These are phyloP conservation scores for Mycena epipterygia DNA, from an alignment of 768 basidiomycete species.

Conservation along the genomic window DNA sequence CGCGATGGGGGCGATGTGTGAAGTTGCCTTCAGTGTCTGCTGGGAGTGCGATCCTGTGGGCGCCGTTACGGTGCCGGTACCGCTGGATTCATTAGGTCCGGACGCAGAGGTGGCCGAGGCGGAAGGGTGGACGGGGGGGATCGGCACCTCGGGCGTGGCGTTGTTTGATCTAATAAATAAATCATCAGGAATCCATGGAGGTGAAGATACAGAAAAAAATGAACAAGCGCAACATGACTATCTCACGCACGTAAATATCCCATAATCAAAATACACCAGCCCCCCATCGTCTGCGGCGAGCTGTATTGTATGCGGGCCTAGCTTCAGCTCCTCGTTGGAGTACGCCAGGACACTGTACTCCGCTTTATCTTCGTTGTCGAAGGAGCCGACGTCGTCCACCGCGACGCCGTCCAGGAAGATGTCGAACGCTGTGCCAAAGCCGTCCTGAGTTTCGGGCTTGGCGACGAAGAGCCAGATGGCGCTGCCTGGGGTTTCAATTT, in stretches of 20 bases:
- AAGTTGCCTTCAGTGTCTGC: background rate
- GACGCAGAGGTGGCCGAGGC: conserved; percentile 4
- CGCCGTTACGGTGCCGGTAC: too few relatives aligned
- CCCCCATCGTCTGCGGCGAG: background rate
- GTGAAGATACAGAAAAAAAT: too few relatives aligned
- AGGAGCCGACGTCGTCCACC: background rate
- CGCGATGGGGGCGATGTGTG: background rate
- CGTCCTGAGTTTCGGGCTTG: conserved; percentile 13
- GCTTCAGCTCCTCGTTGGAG: background rate
- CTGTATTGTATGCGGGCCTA: conserved; percentile 1
- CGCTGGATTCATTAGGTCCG: too few relatives aligned
- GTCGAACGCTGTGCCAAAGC: background rate
- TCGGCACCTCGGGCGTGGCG: conserved; percentile 6
- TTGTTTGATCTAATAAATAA: conserved; percentile 18
- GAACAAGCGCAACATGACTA: too few relatives aligned
- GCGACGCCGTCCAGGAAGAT: conserved; percentile 23
- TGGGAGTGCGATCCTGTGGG: background rate
- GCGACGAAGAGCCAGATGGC: conserved; percentile 29
- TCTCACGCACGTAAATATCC: conserved; percentile 31
- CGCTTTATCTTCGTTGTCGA: background rate
- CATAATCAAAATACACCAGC: conserved; percentile 27
- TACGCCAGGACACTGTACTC: conserved; percentile 19
- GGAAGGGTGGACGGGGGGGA: conserved; percentile 8
- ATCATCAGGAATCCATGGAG: too few relatives aligned
- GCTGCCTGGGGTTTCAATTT: background rate